Evolutionary conservation across 495 filamentous ascomycete species (phyloP).

Genomic region (Parachaetomium inaequale): DNA sequence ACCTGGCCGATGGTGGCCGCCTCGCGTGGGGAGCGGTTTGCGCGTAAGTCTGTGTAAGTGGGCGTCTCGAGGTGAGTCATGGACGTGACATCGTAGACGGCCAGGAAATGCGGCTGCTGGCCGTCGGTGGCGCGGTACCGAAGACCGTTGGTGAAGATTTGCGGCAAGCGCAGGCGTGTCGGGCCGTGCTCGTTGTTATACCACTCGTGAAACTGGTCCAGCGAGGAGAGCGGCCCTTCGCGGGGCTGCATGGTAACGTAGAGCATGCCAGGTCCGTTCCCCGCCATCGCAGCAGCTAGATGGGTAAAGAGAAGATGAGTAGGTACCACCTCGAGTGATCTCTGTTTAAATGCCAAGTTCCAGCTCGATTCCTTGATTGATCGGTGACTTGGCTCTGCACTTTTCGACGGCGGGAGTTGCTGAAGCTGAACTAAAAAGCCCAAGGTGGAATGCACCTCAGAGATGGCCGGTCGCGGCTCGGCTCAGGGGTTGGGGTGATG

Average conservation of each 20-base stretch:
- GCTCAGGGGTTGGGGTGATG: background rate
- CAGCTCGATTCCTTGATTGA: background rate
- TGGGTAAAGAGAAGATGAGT: background rate
- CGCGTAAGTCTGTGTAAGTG: constrained; percentile 65
- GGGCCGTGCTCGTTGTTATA: constrained; percentile 89
- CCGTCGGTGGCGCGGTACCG: constrained; percentile 68
- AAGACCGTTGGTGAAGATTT: constrained; percentile 69
- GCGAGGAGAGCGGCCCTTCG: constrained; percentile 56
- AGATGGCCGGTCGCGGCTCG: background rate
- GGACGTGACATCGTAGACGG: constrained; percentile 74
- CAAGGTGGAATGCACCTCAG: background rate
- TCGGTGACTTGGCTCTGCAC: no score
- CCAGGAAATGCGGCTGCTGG: constrained; percentile 63
- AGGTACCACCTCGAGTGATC: background rate
- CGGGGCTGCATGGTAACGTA: constrained; percentile 77
- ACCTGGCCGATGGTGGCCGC: constrained; percentile 73
- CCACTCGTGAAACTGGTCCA: constrained; percentile 79
- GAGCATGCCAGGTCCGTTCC: constrained; percentile 56
- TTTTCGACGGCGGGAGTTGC: no score
- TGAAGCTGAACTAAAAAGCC: background rate
- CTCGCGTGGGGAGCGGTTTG: constrained; percentile 67
- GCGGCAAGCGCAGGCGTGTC: constrained; percentile 63
- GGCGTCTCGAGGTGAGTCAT: constrained; percentile 63
- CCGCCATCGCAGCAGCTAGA: constrained; percentile 6
- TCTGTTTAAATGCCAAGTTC: background rate